Evolutionary conservation across 331 rosid genomes (phyloP).

Genomic region (Quercus tomentella): DNA sequence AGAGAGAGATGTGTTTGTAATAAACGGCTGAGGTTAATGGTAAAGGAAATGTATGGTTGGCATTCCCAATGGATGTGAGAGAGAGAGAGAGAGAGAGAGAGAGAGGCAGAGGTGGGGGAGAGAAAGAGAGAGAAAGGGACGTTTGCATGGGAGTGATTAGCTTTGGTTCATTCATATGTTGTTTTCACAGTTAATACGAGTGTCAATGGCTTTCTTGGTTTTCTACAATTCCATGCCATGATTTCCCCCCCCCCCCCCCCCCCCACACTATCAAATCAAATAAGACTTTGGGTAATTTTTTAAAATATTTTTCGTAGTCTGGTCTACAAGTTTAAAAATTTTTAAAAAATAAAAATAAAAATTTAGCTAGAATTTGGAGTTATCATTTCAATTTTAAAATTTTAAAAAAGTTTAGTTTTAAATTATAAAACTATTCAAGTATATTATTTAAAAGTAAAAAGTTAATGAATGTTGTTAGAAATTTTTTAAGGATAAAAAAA

Average conservation of each 20-base stretch:
- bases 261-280: slow-evolving; percentile 30
- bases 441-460: too few relatives aligned
- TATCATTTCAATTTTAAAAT: too few relatives aligned
- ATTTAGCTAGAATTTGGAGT: too few relatives aligned
- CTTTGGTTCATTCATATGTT: slow-evolving; percentile 87
- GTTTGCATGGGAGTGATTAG: slow-evolving; percentile 94
- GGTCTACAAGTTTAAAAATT: too few relatives aligned
- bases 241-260: slow-evolving; percentile 10
- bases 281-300: background rate
- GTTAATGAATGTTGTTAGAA: background rate
- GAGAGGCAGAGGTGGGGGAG: slow-evolving; percentile 66
- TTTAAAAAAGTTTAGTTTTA: background rate
- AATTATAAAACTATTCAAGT: too few relatives aligned
- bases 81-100: slow-evolving; percentile 24
- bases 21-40: background rate
- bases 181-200: slow-evolving; percentile 67
- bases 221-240: slow-evolving; percentile 62
- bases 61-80: slow-evolving; percentile 41
- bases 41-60: slow-evolving; percentile 37
- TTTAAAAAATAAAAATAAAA: too few relatives aligned
- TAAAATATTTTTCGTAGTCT: too few relatives aligned
- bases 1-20: background rate
- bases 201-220: slow-evolving; percentile 50
- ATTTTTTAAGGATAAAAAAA: too few relatives aligned
- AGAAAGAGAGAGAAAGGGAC: slow-evolving; percentile 76